Percentiles rank a stretch among this genome's conserved stretches.
Evolutionary conservation across 2,329 filamentous ascomycete genomes (phyloP).

Genomic region (Xylaria sp.): DNA sequence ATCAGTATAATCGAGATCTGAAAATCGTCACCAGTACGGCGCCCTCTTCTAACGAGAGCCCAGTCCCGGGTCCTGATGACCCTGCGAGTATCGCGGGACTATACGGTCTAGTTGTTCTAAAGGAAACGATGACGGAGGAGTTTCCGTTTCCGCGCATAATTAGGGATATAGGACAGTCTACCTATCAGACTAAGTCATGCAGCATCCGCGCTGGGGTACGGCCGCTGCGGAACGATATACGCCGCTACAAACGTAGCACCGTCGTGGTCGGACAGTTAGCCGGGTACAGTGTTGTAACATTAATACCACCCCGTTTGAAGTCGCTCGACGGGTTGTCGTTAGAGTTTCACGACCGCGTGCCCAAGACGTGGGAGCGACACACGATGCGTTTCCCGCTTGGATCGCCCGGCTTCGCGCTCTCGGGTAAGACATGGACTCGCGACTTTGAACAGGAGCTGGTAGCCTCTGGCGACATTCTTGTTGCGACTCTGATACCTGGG

Average conservation of each 20-base stretch:
- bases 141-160: slow-evolving; percentile 37
- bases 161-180: slow-evolving; percentile 27
- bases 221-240: slow-evolving; percentile 29
- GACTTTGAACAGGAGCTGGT: slow-evolving; percentile 30
- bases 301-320: slow-evolving; percentile 26
- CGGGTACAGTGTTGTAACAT: slow-evolving; percentile 33
- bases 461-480: slow-evolving; percentile 19
- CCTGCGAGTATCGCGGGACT: slow-evolving; percentile 23
- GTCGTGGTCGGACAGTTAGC: slow-evolving; percentile 36
- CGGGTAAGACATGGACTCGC: slow-evolving; percentile 25
- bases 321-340: slow-evolving; percentile 23
- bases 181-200: slow-evolving; percentile 30
- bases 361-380: not conserved
- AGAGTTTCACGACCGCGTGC: slow-evolving; percentile 18
- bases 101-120: slow-evolving; percentile 26
- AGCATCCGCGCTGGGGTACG: slow-evolving; percentile 36
- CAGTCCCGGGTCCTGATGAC: not conserved
- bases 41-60: not conserved
- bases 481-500: slow-evolving; percentile 25
- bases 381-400: not conserved
- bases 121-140: slow-evolving; percentile 28
- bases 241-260: slow-evolving; percentile 21
- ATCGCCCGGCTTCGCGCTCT: not conserved
- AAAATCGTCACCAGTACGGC: too few relatives aligned
- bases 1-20: slow-evolving; percentile 33